A percentile compares a stretch with the other conserved stretches of the same genome.
Evolutionary conservation across 169 alveolate species (phyloP).

Genomic region (Plasmodium berghei): DNA sequence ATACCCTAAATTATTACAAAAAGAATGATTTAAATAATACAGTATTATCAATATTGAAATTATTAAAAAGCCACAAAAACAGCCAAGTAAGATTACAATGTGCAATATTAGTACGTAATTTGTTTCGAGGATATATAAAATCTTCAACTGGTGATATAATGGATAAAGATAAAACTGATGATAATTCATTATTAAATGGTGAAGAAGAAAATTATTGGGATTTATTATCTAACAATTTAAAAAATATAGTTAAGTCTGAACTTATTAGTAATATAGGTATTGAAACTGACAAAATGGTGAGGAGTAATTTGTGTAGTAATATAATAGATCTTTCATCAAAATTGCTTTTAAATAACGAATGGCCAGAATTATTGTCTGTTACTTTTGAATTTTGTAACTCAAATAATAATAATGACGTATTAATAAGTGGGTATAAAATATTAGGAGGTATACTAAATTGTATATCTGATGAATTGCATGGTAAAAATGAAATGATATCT

Average conservation of each 20-base stretch:
- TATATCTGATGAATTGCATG: constrained; percentile 73
- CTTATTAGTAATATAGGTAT: constrained; percentile 77
- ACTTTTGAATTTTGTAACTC: constrained; percentile 81
- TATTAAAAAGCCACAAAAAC: constrained; percentile 80
- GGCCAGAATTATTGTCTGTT: constrained; percentile 85
- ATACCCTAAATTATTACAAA: constrained; percentile 79
- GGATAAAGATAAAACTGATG: constrained; percentile 76
- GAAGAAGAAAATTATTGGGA: constrained; percentile 74
- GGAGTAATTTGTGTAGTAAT: constrained; percentile 84
- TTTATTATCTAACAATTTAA: constrained; percentile 66
- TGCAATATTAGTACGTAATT: constrained; percentile 79
- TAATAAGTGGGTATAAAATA: constrained; percentile 83
- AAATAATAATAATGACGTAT: constrained; percentile 77
- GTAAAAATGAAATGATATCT: constrained; percentile 71
- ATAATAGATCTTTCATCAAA: constrained; percentile 81
- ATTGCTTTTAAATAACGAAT: constrained; percentile 77
- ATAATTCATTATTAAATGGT: constrained; percentile 52
- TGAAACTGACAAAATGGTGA: constrained; percentile 80
- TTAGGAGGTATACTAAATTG: constrained; percentile 84
- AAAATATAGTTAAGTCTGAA: constrained; percentile 79
- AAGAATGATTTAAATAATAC: constrained; percentile 80
- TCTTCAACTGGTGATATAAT: constrained; percentile 77
- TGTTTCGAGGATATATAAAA: constrained; percentile 80
- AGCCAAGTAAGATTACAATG: constrained; percentile 84
- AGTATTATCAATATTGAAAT: constrained; percentile 79